Percentiles rank a stretch among this genome's conserved stretches.
Conservation (phyloP, 768 basidiomycete species). For the Mycena capillaripes region DNA sequence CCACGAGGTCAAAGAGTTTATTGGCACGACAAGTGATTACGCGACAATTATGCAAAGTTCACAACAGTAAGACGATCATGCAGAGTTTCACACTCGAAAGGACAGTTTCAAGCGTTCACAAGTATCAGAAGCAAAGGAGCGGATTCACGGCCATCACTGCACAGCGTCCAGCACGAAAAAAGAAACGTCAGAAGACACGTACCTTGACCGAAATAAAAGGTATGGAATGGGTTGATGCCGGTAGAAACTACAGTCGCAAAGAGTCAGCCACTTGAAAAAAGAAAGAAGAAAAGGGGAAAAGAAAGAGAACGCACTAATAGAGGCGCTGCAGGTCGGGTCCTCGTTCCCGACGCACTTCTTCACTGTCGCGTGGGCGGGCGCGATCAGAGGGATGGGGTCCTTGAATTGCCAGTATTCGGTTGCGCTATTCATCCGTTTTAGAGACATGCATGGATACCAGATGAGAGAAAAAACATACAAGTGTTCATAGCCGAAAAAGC, state of each 20-base stretch:
- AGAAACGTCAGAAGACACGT: neutral
- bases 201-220: neutral
- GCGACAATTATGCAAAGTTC: no score
- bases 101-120: no score
- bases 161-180: neutral
- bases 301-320: neutral
- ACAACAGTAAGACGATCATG: no score
- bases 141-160: neutral
- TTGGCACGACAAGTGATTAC: no score
- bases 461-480: constrained; percentile 4
- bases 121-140: neutral
- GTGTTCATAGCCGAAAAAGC: constrained; percentile 28
- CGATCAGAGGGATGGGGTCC: neutral
- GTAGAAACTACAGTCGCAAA: neutral
- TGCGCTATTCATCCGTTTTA: neutral
- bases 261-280: neutral
- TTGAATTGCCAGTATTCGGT: neutral
- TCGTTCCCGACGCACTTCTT: neutral
- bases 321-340: neutral
- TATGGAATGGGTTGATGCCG: neutral
- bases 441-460: neutral
- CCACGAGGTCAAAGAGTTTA: no score
- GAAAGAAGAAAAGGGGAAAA: neutral
- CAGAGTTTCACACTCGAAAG: no score
- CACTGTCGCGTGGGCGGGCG: neutral